Conservation (phyloP, 129 eudicot genomes). For the Flaveria trinervia region DNA sequence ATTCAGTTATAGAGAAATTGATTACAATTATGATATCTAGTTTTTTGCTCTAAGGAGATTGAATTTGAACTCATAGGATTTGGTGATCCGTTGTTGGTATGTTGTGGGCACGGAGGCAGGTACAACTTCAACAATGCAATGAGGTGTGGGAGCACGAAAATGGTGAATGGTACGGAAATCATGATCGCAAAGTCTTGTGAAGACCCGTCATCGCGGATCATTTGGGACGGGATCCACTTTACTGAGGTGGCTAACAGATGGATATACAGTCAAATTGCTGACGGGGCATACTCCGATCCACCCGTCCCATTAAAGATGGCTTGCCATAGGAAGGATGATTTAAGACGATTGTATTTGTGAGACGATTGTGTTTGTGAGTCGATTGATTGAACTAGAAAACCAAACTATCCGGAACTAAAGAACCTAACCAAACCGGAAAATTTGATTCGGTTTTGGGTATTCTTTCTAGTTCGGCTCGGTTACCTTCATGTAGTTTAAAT, state of each 20-base stretch:
- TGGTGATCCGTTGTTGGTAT: slow-evolving; percentile 65
- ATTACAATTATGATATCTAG: too few species aligned
- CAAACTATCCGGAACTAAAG: background rate
- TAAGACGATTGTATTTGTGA: background rate
- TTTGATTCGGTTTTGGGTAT: background rate
- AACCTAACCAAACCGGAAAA: background rate
- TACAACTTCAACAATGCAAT: slow-evolving; percentile 57
- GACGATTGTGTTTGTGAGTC: background rate
- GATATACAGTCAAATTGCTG: slow-evolving; percentile 59
- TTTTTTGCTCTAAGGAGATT: background rate
- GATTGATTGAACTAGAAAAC: background rate
- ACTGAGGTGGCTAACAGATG: slow-evolving; percentile 83
- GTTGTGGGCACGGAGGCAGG: slow-evolving; percentile 84
- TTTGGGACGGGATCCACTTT: slow-evolving; percentile 80
- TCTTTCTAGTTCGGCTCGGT: too few species aligned
- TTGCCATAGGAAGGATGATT: slow-evolving; percentile 34
- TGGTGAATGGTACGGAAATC: slow-evolving; percentile 48
- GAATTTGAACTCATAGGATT: slow-evolving; percentile 50
- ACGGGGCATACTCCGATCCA: slow-evolving; percentile 74
- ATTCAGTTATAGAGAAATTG: background rate
- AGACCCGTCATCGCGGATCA: slow-evolving; percentile 49
- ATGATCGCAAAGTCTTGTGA: slow-evolving; percentile 52
- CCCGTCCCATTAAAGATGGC: slow-evolving; percentile 51
- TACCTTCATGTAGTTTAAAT: too few species aligned
- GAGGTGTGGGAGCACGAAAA: slow-evolving; percentile 58